phyloP scores from a whole-genome alignment of 73 alveolate genomes.

The Tetrahymena borealis region DNA sequence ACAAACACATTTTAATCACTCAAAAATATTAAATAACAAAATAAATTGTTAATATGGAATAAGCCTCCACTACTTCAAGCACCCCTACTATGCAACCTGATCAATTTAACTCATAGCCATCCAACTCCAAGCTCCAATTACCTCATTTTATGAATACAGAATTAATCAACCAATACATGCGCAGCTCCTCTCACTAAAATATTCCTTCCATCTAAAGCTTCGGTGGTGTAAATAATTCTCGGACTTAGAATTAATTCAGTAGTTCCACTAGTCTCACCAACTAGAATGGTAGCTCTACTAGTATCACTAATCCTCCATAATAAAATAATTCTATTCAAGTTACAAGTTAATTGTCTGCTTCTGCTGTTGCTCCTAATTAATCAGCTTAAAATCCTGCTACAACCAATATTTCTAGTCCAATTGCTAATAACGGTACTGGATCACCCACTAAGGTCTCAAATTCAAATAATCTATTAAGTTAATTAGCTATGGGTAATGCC shows the following conservation, averaged over 20 bases:
- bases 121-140: neutral
- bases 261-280: neutral
- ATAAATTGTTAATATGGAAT: neutral
- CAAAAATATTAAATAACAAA: neutral
- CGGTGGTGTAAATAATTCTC: neutral
- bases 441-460: neutral
- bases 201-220: neutral
- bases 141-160: neutral
- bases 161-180: neutral
- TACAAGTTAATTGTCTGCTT: too few species aligned
- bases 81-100: neutral
- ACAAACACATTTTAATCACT: neutral
- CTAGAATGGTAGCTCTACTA: neutral
- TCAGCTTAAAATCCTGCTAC: neutral
- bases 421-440: neutral
- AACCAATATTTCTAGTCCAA: neutral
- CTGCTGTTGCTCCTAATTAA: too few species aligned
- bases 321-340: too few species aligned
- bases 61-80: neutral
- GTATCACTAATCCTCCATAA: neutral
- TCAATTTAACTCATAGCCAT: neutral
- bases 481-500: neutral
- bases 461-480: too few species aligned
- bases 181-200: neutral
- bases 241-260: neutral